Evolutionary conservation across 257 asterid species (phyloP).

Genomic region (Lithospermum erythrorhizon): DNA sequence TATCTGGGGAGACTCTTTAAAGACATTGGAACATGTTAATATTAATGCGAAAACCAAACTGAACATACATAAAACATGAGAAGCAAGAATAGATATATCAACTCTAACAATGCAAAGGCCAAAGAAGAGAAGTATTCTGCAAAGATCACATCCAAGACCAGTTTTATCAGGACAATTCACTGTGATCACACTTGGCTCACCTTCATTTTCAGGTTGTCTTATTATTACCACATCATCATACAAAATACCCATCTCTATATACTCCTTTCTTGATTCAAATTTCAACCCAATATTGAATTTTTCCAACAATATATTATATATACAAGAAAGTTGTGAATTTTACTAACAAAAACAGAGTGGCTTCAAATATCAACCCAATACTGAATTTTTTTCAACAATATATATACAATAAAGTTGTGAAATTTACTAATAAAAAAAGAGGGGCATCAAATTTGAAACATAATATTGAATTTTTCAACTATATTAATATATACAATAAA

Average conservation of each 20-base stretch:
- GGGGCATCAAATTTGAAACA: background rate
- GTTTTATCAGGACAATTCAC: conserved; percentile 88
- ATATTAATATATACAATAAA: conserved; percentile 2
- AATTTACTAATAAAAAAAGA: too few species aligned
- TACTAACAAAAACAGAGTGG: conserved; percentile 10
- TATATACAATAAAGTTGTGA: too few species aligned
- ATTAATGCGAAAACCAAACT: too few species aligned
- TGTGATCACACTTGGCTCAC: conserved; percentile 67
- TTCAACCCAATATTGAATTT: conserved; percentile 3
- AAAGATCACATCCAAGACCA: conserved; percentile 84
- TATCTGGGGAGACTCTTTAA: too few species aligned
- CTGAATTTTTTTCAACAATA: too few species aligned
- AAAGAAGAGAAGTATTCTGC: conserved; percentile 80
- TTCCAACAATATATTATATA: background rate
- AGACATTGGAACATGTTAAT: too few species aligned
- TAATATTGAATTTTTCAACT: conserved; percentile 5
- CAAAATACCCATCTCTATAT: conserved; percentile 40
- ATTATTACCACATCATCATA: conserved; percentile 67
- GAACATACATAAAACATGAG: too few species aligned
- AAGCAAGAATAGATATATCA: conserved; percentile 26
- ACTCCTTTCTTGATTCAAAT: conserved; percentile 1
- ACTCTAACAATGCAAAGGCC: conserved; percentile 62
- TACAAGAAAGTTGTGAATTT: conserved; percentile 10
- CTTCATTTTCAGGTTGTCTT: conserved; percentile 52
- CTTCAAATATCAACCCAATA: background rate